A percentile compares a stretch with the other conserved stretches of the same genome.
These are phyloP conservation scores for Sclerotinia minor DNA, from an alignment of 2,329 filamentous ascomycete genomes.

Conservation along the genomic window DNA sequence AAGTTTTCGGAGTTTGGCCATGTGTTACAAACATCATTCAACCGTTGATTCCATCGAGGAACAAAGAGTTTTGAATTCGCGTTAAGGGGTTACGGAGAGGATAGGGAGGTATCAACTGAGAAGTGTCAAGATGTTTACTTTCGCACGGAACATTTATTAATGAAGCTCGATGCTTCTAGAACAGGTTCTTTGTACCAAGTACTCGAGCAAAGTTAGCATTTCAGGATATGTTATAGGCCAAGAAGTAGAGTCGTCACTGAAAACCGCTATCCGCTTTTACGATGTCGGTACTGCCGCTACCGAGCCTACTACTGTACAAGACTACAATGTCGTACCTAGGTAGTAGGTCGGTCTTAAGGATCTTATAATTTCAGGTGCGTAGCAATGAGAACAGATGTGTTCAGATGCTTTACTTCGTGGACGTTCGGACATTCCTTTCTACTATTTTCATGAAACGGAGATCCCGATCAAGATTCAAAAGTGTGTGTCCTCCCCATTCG, in stretches of 20 bases:
- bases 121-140: not conserved
- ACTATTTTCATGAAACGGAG: slow-evolving; percentile 9
- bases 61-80: not conserved
- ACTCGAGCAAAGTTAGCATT: not conserved
- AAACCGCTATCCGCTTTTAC: not conserved
- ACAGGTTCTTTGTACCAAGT: not conserved
- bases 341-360: not conserved
- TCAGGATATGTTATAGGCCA: not conserved
- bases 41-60: not conserved
- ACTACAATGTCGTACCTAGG: too few species aligned
- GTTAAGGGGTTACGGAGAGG: not conserved
- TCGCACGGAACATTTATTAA: not conserved
- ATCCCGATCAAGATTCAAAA: not conserved
- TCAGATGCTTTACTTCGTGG: not conserved
- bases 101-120: not conserved
- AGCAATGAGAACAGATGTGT: not conserved
- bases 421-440: not conserved
- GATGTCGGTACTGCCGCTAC: not conserved
- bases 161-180: not conserved
- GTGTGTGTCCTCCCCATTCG: slow-evolving; percentile 1
- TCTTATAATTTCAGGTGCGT: not conserved
- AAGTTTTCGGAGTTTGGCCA: not conserved
- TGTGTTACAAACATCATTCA: not conserved
- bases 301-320: not conserved
- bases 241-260: not conserved